phyloP scores from a whole-genome alignment of 768 basidiomycete species.

The Xerocomus spinulosus region DNA sequence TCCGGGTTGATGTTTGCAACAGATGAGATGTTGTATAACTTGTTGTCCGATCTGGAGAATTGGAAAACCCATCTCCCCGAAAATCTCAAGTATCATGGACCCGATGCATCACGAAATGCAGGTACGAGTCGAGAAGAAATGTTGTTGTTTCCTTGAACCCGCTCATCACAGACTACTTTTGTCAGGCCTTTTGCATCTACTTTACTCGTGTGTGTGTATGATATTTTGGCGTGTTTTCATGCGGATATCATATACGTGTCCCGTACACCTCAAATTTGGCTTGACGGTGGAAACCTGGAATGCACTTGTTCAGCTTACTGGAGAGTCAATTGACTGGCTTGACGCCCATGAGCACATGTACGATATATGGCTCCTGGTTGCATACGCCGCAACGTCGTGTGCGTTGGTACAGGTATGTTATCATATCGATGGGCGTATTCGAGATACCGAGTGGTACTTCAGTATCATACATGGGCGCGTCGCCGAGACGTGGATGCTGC shows the following conservation, averaged over 20 bases:
- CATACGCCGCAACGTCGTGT: constrained; percentile 84
- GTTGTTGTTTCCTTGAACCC: neutral
- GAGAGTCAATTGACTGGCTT: constrained; percentile 87
- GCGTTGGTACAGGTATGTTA: constrained; percentile 80
- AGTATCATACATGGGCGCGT: constrained; percentile 95
- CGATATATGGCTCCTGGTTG: constrained; percentile 82
- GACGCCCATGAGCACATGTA: constrained; percentile 74
- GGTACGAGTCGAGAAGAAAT: constrained; percentile 42
- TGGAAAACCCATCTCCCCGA: constrained; percentile 82
- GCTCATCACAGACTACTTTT: constrained; percentile 2
- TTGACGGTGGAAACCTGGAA: constrained; percentile 80
- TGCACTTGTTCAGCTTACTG: constrained; percentile 63
- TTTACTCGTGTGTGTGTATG: constrained; percentile 89
- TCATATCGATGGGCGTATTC: neutral
- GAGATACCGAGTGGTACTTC: constrained; percentile 8
- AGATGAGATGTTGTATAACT: constrained; percentile 67
- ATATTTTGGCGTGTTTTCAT: constrained; percentile 99
- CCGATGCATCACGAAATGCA: constrained; percentile 58
- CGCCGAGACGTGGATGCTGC: constrained; percentile 74
- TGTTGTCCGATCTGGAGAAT: constrained; percentile 61
- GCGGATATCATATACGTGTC: constrained; percentile 92
- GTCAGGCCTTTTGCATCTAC: constrained; percentile 79
- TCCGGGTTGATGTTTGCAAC: constrained; percentile 83
- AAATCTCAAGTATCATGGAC: constrained; percentile 71
- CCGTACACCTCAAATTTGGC: constrained; percentile 83